Evolutionary conservation across 345 rosid genomes (phyloP).

Genomic region (Anacardium occidentale): DNA sequence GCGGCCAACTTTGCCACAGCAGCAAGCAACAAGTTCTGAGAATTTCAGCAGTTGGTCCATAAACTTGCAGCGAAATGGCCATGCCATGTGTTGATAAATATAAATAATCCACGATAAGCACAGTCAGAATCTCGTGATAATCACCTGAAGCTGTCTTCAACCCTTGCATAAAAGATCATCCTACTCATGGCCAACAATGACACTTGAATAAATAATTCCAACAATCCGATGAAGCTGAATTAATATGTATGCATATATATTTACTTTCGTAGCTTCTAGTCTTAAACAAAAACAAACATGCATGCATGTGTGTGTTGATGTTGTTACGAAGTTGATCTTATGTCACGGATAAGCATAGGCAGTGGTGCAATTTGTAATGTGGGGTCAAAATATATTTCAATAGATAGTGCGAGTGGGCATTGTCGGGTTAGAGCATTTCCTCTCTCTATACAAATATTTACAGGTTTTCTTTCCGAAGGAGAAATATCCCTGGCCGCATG

Average conservation of each 20-base stretch:
- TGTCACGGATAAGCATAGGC: slow-evolving; percentile 17
- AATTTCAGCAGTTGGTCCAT: too few relatives aligned
- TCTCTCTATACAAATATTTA: too few relatives aligned
- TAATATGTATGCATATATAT: not conserved
- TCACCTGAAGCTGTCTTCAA: not conserved
- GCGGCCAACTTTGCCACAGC: too few relatives aligned
- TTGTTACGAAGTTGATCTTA: not conserved
- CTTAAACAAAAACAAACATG: too few relatives aligned
- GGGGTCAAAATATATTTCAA: slow-evolving; percentile 23
- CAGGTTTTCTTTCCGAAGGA: too few relatives aligned
- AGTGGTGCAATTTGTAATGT: slow-evolving; percentile 3
- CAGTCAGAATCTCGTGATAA: not conserved
- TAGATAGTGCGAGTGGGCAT: slow-evolving; percentile 13
- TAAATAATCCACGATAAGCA: too few relatives aligned
- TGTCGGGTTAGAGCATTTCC: slow-evolving; percentile 13
- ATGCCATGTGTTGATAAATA: too few relatives aligned
- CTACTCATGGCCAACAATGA: slow-evolving; percentile 19
- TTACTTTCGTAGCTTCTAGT: too few relatives aligned
- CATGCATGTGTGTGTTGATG: not conserved
- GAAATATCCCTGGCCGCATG: too few relatives aligned
- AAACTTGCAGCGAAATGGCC: too few relatives aligned
- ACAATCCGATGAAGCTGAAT: not conserved
- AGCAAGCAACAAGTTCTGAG: not conserved
- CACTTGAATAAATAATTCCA: not conserved
- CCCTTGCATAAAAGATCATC: not conserved